A percentile compares a stretch with the other conserved stretches of the same genome.
Conservation (phyloP, 495 filamentous ascomycete species). For the Lindgomyces ingoldianus region DNA sequence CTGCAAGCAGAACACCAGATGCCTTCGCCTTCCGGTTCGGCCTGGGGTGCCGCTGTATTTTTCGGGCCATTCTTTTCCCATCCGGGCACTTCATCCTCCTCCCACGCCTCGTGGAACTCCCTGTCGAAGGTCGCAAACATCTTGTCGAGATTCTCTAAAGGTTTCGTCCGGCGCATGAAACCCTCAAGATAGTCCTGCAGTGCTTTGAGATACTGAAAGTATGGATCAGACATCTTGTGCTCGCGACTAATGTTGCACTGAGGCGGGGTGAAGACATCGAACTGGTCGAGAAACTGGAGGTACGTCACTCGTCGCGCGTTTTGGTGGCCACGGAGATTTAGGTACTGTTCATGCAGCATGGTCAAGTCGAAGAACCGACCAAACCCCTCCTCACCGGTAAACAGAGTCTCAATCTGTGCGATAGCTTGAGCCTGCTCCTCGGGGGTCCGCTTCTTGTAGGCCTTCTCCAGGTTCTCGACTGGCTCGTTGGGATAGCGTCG, state of each 20-base stretch:
- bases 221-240: conserved; percentile 86
- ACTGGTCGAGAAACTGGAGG: conserved; percentile 84
- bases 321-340: conserved; percentile 76
- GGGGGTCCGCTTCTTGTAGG: conserved; percentile 76
- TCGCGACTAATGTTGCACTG: conserved; percentile 67
- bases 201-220: conserved; percentile 84
- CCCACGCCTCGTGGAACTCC: conserved; percentile 84
- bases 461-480: conserved; percentile 89
- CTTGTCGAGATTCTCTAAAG: conserved; percentile 79
- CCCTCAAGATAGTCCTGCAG: conserved; percentile 80
- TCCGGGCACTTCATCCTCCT: conserved; percentile 71
- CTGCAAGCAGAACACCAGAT: conserved; percentile 88
- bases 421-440: conserved; percentile 54
- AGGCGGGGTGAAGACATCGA: conserved; percentile 80
- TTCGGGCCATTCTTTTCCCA: conserved; percentile 67
- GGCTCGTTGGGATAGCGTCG: conserved; percentile 90
- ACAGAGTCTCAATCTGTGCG: conserved; percentile 80
- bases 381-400: conserved; percentile 90
- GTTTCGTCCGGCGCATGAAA: conserved; percentile 77
- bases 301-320: conserved; percentile 72
- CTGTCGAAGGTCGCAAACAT: conserved; percentile 71
- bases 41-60: conserved; percentile 47
- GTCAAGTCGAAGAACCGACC: conserved; percentile 90
- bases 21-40: conserved; percentile 65
- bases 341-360: conserved; percentile 76